These are phyloP conservation scores for Amaranthus palmeri DNA, from an alignment of 148 eudicot species.

Conservation along the genomic window DNA sequence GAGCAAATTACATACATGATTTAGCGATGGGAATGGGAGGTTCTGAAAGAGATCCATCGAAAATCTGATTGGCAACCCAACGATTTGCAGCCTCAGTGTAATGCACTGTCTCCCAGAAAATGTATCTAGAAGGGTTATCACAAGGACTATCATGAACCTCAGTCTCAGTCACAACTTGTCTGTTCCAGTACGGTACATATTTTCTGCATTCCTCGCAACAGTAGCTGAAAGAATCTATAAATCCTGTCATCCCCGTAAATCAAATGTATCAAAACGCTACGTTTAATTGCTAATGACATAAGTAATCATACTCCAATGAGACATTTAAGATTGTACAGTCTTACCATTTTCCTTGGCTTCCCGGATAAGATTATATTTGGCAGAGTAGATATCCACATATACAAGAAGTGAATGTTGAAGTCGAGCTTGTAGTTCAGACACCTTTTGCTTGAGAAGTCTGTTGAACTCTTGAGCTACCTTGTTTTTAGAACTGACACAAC, in stretches of 20 bases:
- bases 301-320: too few species aligned
- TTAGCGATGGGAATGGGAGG: neutral
- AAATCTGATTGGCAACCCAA: conserved; percentile 45
- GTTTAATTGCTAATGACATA: too few species aligned
- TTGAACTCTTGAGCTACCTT: conserved; percentile 58
- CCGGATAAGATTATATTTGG: conserved; percentile 48
- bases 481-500: conserved; percentile 47
- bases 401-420: conserved; percentile 37
- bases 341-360: conserved; percentile 44
- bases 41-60: conserved; percentile 5
- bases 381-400: conserved; percentile 57
- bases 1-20: neutral
- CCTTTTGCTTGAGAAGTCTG: conserved; percentile 33
- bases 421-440: conserved; percentile 30
- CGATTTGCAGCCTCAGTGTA: conserved; percentile 56
- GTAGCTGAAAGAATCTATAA: neutral
- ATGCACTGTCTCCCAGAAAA: conserved; percentile 62
- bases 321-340: too few species aligned
- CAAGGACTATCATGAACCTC: conserved; percentile 30
- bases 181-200: neutral
- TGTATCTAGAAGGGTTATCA: conserved; percentile 29
- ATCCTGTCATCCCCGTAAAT: conserved; percentile 16
- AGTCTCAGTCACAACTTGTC: conserved; percentile 36
- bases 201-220: conserved; percentile 3
- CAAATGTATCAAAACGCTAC: neutral